Conservation (phyloP, 1,284 basidiomycete genomes). For the Cryptococcus floricola region DNA sequence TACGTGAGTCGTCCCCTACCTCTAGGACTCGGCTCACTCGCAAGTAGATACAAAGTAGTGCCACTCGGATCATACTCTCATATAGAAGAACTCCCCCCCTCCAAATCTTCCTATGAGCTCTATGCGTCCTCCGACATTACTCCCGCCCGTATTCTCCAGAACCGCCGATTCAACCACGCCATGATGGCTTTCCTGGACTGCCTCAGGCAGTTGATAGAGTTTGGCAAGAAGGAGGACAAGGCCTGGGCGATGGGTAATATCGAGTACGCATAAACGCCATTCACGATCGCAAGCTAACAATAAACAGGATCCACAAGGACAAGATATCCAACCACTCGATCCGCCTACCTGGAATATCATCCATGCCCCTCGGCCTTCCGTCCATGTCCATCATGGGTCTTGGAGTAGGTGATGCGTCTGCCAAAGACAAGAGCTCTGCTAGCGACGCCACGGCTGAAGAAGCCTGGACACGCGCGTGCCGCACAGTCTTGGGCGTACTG, state of each 20-base stretch:
- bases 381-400: slow-evolving; percentile 46
- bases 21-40: background rate
- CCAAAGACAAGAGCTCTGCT: background rate
- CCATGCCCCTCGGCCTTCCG: slow-evolving; percentile 53
- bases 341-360: slow-evolving; percentile 66
- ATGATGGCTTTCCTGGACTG: slow-evolving; percentile 96
- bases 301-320: slow-evolving; percentile 76
- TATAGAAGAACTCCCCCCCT: slow-evolving; percentile 75
- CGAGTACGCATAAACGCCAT: slow-evolving; percentile 22
- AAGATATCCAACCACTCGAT: slow-evolving; percentile 94
- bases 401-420: slow-evolving; percentile 13
- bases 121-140: slow-evolving; percentile 59
- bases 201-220: slow-evolving; percentile 82
- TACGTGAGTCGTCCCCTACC: slow-evolving; percentile 56
- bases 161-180: slow-evolving; percentile 89
- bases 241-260: slow-evolving; percentile 72
- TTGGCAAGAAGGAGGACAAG: slow-evolving; percentile 68
- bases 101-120: slow-evolving; percentile 80
- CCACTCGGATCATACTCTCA: slow-evolving; percentile 91
- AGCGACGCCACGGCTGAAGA: slow-evolving; percentile 59
- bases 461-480: slow-evolving; percentile 87
- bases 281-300: background rate
- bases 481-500: slow-evolving; percentile 82
- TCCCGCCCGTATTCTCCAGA: slow-evolving; percentile 69
- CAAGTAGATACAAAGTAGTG: slow-evolving; percentile 70